Base-by-base conservation (phyloP, 176 grass and related monocot genomes). In the Ensete ventricosum region DNA sequence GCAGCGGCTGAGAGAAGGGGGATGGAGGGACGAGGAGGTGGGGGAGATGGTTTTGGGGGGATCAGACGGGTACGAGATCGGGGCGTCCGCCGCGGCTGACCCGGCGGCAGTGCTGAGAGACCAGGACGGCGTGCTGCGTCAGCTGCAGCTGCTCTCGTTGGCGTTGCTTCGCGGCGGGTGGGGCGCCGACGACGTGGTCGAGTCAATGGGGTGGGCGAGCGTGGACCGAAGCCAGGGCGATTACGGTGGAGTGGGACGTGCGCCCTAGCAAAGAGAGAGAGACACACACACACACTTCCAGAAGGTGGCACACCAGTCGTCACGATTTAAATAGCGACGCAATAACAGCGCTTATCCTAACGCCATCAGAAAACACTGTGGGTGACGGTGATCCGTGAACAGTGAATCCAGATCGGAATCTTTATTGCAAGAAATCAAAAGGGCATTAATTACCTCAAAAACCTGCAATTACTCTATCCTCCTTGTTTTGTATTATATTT, bases 1-100 rank as follows among this genome's bases (percentile, higher is more conserved):
- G 20, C 22, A 21, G 62, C 62, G 49, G 49, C 62, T 77, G 20
- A 64, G 75, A 21, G 49, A 53, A 16, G 75, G 34, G 49, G 75
- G 75, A 9, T 77, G 75, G 75, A 48, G 75, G 19, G 62, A 77
- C 21, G 75, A 77, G 49, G 75, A 77, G 22, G 62, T 77, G 49
- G 10, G 13, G 50, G 75, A 67, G 49, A 77, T 67, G 75, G 24
- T 52, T 43, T 19, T 16, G 75, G 22, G 19, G 22, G 26, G 13
- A 53, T 14, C 52, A 1, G 73, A 16, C 24, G 14, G 43, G 43
- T 19, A 24, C 10, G 16, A 10, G 19, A 16, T 12, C 5, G 17
- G 9, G 9, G 49, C 25, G 4, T 9, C 22, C 27, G 9, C 57
- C 57, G 17, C 8, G 6, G 14, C 17, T 14, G 14, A 60, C 34